Conservation (phyloP, 768 basidiomycete species). For the Boletus sp. region DNA sequence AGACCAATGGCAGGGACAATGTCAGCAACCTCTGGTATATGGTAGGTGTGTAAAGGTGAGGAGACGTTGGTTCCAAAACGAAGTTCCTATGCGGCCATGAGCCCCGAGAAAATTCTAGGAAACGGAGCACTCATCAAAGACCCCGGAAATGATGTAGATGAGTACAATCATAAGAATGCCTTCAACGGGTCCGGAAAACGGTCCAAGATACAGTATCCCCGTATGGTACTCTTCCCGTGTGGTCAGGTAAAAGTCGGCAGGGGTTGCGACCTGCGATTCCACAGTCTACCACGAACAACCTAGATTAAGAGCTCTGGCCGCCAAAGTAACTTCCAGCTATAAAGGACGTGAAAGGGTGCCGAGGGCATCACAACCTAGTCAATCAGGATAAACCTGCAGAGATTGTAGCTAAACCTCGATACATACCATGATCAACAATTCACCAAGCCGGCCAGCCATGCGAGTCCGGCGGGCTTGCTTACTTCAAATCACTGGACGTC, state of each 20-base stretch:
- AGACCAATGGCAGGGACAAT: slow-evolving; percentile 66
- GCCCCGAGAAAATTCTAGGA: not conserved
- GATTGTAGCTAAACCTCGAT: not conserved
- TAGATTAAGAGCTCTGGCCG: slow-evolving; percentile 81
- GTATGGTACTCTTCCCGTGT: slow-evolving; percentile 91
- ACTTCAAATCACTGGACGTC: slow-evolving; percentile 36
- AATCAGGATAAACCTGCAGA: not conserved
- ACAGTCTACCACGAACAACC: slow-evolving; percentile 98
- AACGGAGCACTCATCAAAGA: slow-evolving; percentile 51
- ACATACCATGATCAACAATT: slow-evolving; percentile 94
- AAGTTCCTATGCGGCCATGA: slow-evolving; percentile 51
- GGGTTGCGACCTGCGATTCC: slow-evolving; percentile 68
- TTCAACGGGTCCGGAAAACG: slow-evolving; percentile 95
- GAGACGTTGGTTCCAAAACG: slow-evolving; percentile 77
- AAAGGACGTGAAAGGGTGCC: slow-evolving; percentile 54
- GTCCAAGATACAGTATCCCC: slow-evolving; percentile 85
- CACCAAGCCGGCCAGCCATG: slow-evolving; percentile 96
- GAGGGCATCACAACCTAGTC: slow-evolving; percentile 81
- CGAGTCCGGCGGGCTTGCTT: slow-evolving; percentile 95
- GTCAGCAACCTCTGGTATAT: slow-evolving; percentile 45
- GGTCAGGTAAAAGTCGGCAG: slow-evolving; percentile 71
- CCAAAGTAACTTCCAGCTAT: slow-evolving; percentile 85
- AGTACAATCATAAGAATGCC: slow-evolving; percentile 84
- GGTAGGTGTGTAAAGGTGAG: slow-evolving; percentile 54
- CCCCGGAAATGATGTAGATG: slow-evolving; percentile 77